Evolutionary conservation across 805 yeast genomes (phyloP).

Genomic region (Candida oleophila): DNA sequence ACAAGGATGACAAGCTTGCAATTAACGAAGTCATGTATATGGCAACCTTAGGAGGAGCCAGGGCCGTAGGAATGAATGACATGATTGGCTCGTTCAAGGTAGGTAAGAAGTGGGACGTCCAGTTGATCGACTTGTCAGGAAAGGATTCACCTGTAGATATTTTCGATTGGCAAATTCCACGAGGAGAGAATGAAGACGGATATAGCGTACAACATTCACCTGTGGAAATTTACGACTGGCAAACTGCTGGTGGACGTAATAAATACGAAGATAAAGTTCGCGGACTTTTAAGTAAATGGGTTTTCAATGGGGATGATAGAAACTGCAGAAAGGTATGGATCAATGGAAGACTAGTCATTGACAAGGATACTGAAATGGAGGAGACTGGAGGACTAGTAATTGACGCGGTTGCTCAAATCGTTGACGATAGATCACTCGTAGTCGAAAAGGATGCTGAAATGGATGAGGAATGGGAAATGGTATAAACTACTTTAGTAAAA

Average conservation of each 20-base stretch:
- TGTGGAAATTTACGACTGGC: slow-evolving; percentile 78
- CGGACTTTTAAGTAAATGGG: slow-evolving; percentile 80
- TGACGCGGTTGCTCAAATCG: no score
- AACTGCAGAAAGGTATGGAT: slow-evolving; percentile 82
- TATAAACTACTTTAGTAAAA: neutral
- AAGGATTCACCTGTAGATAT: slow-evolving; percentile 64
- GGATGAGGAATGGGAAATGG: slow-evolving; percentile 2
- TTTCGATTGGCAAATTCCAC: slow-evolving; percentile 69
- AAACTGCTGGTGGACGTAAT: slow-evolving; percentile 36
- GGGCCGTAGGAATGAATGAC: slow-evolving; percentile 57
- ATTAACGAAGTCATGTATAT: slow-evolving; percentile 73
- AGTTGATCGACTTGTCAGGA: slow-evolving; percentile 63
- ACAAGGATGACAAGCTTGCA: slow-evolving; percentile 46
- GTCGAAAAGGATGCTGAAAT: slow-evolving; percentile 32
- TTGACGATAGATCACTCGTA: slow-evolving; percentile 68
- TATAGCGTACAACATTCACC: no score
- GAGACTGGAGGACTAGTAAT: slow-evolving; percentile 1
- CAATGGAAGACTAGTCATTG: slow-evolving; percentile 64
- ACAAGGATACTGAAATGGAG: slow-evolving; percentile 23
- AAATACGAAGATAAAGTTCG: slow-evolving; percentile 35
- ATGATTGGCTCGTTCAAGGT: slow-evolving; percentile 66
- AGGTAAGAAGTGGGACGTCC: slow-evolving; percentile 85
- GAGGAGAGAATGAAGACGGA: slow-evolving; percentile 12
- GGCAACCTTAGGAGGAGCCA: slow-evolving; percentile 91
- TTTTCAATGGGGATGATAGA: slow-evolving; percentile 91